phyloP scores from a whole-genome alignment of 202 grass and related monocot genomes.

The Elaeis oleifera region DNA sequence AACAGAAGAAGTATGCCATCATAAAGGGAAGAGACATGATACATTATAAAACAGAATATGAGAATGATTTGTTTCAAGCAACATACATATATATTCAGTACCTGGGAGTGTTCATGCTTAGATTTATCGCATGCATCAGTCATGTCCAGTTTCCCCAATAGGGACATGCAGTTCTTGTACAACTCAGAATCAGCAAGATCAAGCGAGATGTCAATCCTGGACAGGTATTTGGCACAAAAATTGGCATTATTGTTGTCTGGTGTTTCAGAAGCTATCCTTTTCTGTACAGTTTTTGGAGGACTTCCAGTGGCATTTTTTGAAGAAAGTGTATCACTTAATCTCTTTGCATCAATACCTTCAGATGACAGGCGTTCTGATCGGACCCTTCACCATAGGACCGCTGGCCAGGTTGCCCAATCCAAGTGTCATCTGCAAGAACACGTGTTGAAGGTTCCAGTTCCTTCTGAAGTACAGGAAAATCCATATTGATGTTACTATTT shows the following conservation, averaged over 20 bases:
- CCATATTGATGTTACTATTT: conserved; percentile 37
- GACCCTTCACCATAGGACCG: conserved; percentile 28
- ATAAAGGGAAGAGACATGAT: conserved; percentile 20
- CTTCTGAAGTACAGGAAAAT: conserved; percentile 45
- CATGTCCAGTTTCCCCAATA: conserved; percentile 39
- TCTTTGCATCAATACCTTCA: conserved; percentile 40
- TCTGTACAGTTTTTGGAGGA: conserved; percentile 13
- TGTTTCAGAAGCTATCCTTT: conserved; percentile 26
- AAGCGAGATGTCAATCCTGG: conserved; percentile 50
- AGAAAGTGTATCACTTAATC: neutral
- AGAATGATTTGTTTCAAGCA: neutral
- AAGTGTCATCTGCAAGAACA: conserved; percentile 32
- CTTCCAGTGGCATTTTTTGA: conserved; percentile 19
- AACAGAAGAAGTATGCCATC: conserved; percentile 22
- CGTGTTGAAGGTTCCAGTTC: conserved; percentile 31
- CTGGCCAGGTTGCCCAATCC: conserved; percentile 23
- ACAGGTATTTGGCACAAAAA: conserved; percentile 55
- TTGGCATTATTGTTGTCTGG: conserved; percentile 30
- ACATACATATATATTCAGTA: conserved; percentile 21
- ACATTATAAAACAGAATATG: neutral
- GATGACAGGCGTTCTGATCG: conserved; percentile 32
- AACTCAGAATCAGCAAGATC: conserved; percentile 62
- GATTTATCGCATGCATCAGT: conserved; percentile 17
- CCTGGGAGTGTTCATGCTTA: conserved; percentile 32
- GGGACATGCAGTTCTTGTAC: conserved; percentile 47